Base-by-base conservation (phyloP, 2,329 filamentous ascomycete genomes). In the Colletotrichum sublineola region DNA sequence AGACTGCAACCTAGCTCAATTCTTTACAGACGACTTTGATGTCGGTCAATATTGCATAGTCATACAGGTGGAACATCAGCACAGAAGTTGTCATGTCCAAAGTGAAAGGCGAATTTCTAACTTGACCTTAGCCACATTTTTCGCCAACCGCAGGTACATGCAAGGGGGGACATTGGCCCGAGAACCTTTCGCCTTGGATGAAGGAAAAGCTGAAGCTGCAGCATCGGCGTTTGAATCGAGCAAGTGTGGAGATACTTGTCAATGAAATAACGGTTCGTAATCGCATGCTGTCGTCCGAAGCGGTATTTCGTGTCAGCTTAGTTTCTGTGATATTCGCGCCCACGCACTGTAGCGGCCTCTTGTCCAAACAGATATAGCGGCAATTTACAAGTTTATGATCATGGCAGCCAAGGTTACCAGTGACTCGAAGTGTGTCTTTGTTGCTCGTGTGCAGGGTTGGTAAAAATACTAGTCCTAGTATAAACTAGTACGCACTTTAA, bases 131-230 rank as follows among this genome's bases (percentile, higher is more conserved):
- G 50, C 64, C 52, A 63, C 48, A 42, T 24, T 40, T 52, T 53
- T 38, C 66, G 46, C 67, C 67, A 55, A 56, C 46, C 46, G 56
- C 63, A 56, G 40, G 40, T 29, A 48, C 36, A 62, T 31, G 46
- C 38, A 66, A 63, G 56, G 65, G 68, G 56, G 65, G 36, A 56
- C 36, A 50, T 42, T 58, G 36, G 24, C 15, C 18, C 48, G 24
- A n/a, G 36, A 64, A 33, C 40, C 58, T 70, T 73, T 65, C 66
- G 60, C 61, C 66, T 57, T 42, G 55, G 60, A 69, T 46, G 56
- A 61, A 48, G 40, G 55, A 55, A 44, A 31, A 64, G 53, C 46
- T 65, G 60, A 50, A 55, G 52, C 65, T 63, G 52, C 52, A 48
- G 20, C 20, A 52, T 46, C 52, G 64, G 62, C 46, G 63, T 67